Percentiles rank a stretch among this genome's conserved stretches.
Conservation (phyloP, 148 eudicot genomes). For the Camellia lanceoleosa region DNA sequence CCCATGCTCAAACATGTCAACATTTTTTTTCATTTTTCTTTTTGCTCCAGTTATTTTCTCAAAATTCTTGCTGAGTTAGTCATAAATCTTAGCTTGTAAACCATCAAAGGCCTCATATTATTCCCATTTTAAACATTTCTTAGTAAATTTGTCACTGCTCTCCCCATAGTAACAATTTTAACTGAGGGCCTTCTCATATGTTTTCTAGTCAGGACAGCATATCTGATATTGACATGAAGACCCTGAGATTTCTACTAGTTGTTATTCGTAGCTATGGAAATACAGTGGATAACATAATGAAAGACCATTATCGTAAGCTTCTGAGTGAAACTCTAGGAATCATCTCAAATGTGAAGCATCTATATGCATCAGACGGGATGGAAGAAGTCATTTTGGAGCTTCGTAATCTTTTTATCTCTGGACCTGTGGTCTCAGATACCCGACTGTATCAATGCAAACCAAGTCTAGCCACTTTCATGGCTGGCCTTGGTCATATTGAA, state of each 20-base stretch:
- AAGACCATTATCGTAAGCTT: conserved; percentile 49
- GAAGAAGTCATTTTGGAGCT: conserved; percentile 70
- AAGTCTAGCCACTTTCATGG: conserved; percentile 71
- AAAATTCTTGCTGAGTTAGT: not conserved
- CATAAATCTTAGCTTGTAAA: not conserved
- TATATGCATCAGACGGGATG: conserved; percentile 61
- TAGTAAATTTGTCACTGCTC: conserved; percentile 11
- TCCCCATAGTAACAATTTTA: not conserved
- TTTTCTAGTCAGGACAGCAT: conserved; percentile 54
- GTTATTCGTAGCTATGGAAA: conserved; percentile 43
- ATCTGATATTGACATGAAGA: conserved; percentile 53
- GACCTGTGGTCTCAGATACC: conserved; percentile 32
- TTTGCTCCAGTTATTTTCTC: not conserved
- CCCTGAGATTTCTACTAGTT: conserved; percentile 52
- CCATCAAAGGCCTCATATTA: not conserved
- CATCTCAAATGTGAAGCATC: conserved; percentile 53
- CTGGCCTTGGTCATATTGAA: conserved; percentile 62
- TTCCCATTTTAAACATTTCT: not conserved
- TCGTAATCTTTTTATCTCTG: conserved; percentile 55
- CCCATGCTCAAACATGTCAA: not conserved
- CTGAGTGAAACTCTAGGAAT: conserved; percentile 62
- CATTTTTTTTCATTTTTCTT: not conserved
- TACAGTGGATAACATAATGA: conserved; percentile 33
- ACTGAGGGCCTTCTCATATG: conserved; percentile 6
- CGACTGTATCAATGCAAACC: conserved; percentile 67